A percentile compares a stretch with the other conserved stretches of the same genome.
phyloP scores from a whole-genome alignment of 441 rosid species.

The Jatropha podagrica region DNA sequence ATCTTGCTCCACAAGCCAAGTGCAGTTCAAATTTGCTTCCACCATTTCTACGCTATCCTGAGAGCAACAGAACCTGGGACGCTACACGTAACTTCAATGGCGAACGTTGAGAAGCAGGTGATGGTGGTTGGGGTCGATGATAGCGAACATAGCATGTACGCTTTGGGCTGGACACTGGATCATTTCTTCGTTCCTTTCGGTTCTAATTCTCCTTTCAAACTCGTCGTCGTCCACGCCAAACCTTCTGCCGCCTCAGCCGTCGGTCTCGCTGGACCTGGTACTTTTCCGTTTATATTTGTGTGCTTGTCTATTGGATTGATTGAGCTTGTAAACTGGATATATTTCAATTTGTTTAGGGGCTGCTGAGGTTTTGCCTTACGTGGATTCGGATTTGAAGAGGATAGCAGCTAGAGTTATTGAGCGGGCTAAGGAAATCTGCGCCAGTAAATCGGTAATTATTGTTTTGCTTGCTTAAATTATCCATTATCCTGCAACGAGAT shows the following conservation, averaged over 20 bases:
- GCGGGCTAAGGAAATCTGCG: constrained; percentile 58
- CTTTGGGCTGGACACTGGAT: constrained; percentile 79
- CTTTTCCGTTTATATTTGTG: background rate
- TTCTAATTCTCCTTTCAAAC: constrained; percentile 56
- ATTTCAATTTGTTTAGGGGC: constrained; percentile 44
- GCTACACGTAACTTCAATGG: constrained; percentile 19
- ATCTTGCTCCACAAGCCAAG: background rate
- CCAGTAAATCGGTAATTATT: constrained; percentile 50
- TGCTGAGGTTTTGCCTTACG: constrained; percentile 64
- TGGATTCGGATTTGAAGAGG: constrained; percentile 72
- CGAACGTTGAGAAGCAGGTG: constrained; percentile 50
- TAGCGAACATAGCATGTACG: constrained; percentile 78
- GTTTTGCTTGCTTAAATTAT: background rate
- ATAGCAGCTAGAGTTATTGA: constrained; percentile 60
- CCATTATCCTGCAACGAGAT: background rate
- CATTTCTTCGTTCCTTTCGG: constrained; percentile 59
- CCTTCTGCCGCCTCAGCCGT: constrained; percentile 53
- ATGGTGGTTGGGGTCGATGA: constrained; percentile 80
- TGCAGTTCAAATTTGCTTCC: background rate
- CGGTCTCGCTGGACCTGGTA: constrained; percentile 82
- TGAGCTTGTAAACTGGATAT: background rate
- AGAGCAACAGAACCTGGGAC: background rate
- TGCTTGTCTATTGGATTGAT: background rate
- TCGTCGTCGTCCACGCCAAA: constrained; percentile 71
- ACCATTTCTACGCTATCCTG: background rate